A percentile compares a stretch with the other conserved stretches of the same genome.
Evolutionary conservation across 106 monocot species (phyloP).

Genomic region (Acanthochlamys bracteata): DNA sequence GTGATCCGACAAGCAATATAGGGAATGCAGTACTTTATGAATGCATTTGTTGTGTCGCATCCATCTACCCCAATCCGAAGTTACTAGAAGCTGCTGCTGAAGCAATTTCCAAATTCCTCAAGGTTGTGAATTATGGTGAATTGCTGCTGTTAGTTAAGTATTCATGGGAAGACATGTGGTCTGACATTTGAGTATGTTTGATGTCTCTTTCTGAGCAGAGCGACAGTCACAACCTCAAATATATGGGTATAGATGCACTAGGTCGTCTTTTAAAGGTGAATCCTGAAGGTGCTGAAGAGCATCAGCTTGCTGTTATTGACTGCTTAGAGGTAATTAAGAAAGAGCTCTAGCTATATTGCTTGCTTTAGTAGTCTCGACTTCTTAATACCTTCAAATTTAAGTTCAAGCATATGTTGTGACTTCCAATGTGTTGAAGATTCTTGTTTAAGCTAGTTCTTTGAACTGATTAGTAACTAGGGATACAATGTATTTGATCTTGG

Average conservation of each 20-base stretch:
- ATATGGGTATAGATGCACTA: conserved; percentile 99
- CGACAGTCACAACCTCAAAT: conserved; percentile 93
- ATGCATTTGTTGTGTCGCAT: conserved; percentile 94
- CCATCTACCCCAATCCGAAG: conserved; percentile 79
- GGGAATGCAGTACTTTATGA: conserved; percentile 95
- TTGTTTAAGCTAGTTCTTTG: too few species aligned
- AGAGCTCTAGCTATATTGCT: neutral
- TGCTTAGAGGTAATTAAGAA: conserved; percentile 78
- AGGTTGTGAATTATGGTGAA: too few species aligned
- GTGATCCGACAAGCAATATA: conserved; percentile 83
- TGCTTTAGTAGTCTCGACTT: too few species aligned
- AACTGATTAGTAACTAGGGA: too few species aligned
- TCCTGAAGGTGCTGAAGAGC: conserved; percentile 97
- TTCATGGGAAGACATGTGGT: neutral
- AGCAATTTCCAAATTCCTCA: conserved; percentile 91
- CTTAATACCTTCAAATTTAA: too few species aligned
- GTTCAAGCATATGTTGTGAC: too few species aligned
- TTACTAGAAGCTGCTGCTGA: conserved; percentile 74
- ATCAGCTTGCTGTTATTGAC: conserved; percentile 98
- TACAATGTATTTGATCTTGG: too few species aligned
- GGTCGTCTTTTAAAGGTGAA: conserved; percentile 87
- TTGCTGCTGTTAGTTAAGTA: neutral
- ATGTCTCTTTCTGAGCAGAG: conserved; percentile 37
- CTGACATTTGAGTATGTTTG: neutral
- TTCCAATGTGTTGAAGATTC: too few species aligned